A percentile compares a stretch with the other conserved stretches of the same genome.
Conservation (phyloP, 169 alveolate species). For the Plasmodium coatneyi region DNA sequence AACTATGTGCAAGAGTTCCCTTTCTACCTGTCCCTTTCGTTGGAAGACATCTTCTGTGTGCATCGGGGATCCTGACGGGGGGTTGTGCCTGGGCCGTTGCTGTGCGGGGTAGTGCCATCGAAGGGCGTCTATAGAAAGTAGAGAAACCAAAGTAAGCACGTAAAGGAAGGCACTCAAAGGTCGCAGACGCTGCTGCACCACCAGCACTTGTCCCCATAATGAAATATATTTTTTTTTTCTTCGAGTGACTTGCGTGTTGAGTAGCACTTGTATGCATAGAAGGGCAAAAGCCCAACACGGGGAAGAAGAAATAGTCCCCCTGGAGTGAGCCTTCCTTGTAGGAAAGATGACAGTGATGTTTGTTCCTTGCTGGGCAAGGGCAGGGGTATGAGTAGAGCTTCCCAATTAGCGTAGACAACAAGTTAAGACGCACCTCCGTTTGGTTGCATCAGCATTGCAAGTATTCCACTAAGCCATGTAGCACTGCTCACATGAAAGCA, state of each 20-base stretch:
- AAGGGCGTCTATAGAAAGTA: background rate
- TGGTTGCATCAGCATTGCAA: background rate
- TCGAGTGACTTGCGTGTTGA: background rate
- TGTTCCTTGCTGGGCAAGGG: background rate
- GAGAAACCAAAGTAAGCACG: background rate
- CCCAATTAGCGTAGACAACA: background rate
- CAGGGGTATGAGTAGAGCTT: background rate
- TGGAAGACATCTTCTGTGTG: slow-evolving; percentile 13
- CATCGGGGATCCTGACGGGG: background rate
- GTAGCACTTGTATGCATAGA: slow-evolving; percentile 35
- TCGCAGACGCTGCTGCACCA: background rate
- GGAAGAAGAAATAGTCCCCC: background rate
- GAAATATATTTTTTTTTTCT: background rate
- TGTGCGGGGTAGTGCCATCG: background rate
- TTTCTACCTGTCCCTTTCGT: slow-evolving; percentile 29
- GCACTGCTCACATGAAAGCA: background rate
- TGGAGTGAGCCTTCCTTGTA: background rate
- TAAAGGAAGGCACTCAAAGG: background rate
- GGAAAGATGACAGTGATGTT: background rate
- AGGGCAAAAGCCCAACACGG: background rate
- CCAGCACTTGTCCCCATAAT: background rate
- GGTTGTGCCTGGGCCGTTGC: too few species aligned
- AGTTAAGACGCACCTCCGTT: background rate
- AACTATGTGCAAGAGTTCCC: slow-evolving; percentile 31
- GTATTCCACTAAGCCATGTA: background rate